Percentiles rank a stretch among this genome's conserved stretches.
Evolutionary conservation across 331 rosid species (phyloP).

Genomic region (Pyrus hybrid): DNA sequence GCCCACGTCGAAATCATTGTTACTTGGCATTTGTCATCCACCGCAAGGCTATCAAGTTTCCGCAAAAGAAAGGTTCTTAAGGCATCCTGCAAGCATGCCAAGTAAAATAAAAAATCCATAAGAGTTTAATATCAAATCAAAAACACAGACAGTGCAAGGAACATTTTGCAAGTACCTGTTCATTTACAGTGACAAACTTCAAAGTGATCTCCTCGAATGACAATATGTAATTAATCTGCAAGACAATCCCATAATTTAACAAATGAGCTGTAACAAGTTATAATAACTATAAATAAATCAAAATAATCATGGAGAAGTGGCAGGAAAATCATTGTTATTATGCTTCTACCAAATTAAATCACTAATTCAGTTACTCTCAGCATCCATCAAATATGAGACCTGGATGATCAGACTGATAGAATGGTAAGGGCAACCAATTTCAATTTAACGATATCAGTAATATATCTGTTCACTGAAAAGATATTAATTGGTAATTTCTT

Average conservation of each 20-base stretch:
- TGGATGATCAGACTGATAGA: not conserved
- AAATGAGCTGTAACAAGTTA: not conserved
- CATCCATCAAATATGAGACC: not conserved
- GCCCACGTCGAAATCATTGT: constrained; percentile 99
- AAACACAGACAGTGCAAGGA: not conserved
- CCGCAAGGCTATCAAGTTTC: constrained; percentile 77
- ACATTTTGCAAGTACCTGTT: constrained; percentile 52
- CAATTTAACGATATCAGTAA: not conserved
- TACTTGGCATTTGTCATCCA: constrained; percentile 93
- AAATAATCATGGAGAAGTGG: not conserved
- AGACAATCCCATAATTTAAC: not conserved
- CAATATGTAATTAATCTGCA: constrained; percentile 84
- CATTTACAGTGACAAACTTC: constrained; percentile 74
- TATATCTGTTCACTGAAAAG: not conserved
- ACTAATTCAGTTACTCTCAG: not conserved
- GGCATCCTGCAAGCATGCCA: constrained; percentile 63
- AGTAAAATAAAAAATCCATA: constrained; percentile 8
- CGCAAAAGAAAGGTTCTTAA: constrained; percentile 80
- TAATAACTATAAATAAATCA: not conserved
- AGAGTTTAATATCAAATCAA: constrained; percentile 4
- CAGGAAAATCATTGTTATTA: not conserved
- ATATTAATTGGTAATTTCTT: not conserved
- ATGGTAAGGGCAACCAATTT: not conserved
- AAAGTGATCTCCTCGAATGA: constrained; percentile 93
- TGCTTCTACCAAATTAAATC: not conserved